These are phyloP conservation scores for Yamadazyma songkhlaensis DNA, from an alignment of 1,139 yeast species.

Conservation along the genomic window DNA sequence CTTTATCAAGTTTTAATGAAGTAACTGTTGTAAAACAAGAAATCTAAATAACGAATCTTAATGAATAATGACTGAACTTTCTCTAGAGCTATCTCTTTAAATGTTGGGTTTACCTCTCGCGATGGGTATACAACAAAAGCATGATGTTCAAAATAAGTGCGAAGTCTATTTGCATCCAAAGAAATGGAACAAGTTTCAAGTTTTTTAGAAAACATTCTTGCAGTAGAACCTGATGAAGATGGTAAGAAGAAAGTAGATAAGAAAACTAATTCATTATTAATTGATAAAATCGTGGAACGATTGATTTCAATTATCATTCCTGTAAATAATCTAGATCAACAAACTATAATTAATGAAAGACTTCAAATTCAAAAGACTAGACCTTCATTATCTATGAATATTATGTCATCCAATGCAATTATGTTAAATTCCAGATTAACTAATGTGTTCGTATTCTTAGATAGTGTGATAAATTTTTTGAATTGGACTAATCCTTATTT, in stretches of 20 bases:
- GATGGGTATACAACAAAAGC: constrained; percentile 1
- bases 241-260: constrained; percentile 1
- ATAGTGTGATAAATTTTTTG: constrained; percentile 50
- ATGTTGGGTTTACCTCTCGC: neutral
- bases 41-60: neutral
- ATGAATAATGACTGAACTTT: neutral
- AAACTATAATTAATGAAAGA: constrained; percentile 44
- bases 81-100: neutral
- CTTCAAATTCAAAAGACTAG: constrained; percentile 57
- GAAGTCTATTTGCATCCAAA: constrained; percentile 3
- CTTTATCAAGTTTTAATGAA: constrained; percentile 20
- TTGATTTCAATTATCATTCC: constrained; percentile 71
- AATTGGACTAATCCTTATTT: constrained; percentile 65
- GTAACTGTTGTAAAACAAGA: constrained; percentile 9
- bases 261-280: constrained; percentile 4
- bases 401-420: constrained; percentile 69
- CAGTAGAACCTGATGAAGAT: constrained; percentile 11
- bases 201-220: constrained; percentile 26
- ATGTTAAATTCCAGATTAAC: constrained; percentile 64
- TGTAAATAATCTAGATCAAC: constrained; percentile 42
- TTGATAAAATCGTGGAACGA: constrained; percentile 68
- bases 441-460: constrained; percentile 57
- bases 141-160: constrained; percentile 1
- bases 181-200: constrained; percentile 30
- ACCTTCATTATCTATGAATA: constrained; percentile 67